Base-by-base conservation (phyloP, 257 asterid genomes). In the Cruciata laevipes region DNA sequence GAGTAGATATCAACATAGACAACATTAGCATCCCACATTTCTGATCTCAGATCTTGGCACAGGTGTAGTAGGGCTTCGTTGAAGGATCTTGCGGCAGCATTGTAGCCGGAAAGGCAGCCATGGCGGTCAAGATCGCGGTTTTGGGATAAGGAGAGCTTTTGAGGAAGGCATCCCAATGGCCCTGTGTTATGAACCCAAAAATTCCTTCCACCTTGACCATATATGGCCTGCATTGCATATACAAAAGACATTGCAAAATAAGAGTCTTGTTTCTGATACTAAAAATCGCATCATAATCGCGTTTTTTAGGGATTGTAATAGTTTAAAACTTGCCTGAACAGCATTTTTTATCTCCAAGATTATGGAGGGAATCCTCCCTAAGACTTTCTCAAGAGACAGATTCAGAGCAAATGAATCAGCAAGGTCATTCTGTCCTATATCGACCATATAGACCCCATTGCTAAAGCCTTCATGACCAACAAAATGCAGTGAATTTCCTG, bases 161-260 rank as follows among this genome's bases (percentile, higher is more conserved):
- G 81, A 42, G 97, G 98, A 61, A 93, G 85, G 59, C 98, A 93
- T 57, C 98, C 97, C 63, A 93, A 75, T 25, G 98, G 98, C 30
- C 97, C 98, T 3, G 96, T 87, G 68, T 88, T 90, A 74, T 93
- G 98, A 47, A 90, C 80, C 98, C 98, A 93, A 69, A 93, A 88
- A 44, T 78, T 88, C 77, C 90, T 75, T 69, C 97, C 97, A 67
- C 93, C 96, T 77, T 74, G 74, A 73, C 63, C 77, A 74, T 93
- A 83, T 55, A 93, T 71, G 40, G 65, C 87, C 95, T 89, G 76
- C 79, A 74, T 62, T 12, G 27, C 55, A 20, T 53, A 3, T 1
- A 18, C 5, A 1, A 7, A 17, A 17, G 1, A 52, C 18, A 18
- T 4, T 4, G 10, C 21, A 52, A 4, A 18, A 17, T 20, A 52